Evolutionary conservation across 345 rosid species (phyloP), one percentile per base, ranked within the genome.

Genomic region (Acer yangbiense): DNA sequence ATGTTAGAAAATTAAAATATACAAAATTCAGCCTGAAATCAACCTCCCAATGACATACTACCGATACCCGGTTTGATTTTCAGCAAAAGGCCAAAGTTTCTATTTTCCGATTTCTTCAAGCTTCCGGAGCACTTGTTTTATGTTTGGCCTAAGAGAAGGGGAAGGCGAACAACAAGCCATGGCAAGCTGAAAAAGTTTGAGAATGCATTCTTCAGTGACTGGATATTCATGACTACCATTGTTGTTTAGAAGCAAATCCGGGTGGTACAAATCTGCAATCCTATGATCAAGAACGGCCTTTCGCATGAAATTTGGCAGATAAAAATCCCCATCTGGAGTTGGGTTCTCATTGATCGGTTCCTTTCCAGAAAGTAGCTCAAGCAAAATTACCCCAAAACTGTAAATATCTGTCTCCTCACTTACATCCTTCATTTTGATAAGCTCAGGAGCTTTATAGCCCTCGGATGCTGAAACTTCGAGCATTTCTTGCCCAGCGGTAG

Each of bases 371-470:
- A 95, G 80, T 55, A 95, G 50, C 85, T 95, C 97, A 32, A 95
- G 97, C 79, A 95, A 85, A 54, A 91, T 86, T 50, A 95, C 84
- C 35, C 99, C 99, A 6, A 92, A 86, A 82, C 92, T 85, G 82
- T 89, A 95, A 50, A 91, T 83, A 81, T 95, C 99, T 72, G 90
- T 87, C 82, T 82, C 90, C 74, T 78, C 87, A 23, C 83, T 88
- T 21, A 82, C 96, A 79, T 93, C 97, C 71, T 83, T 92, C 92
- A 93, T 86, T 77, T 95, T 93, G 76, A 91, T 88, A 27, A 95
- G 89, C 87, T 95, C 98, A n/a, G 98, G 97, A 50, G 99, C 93
- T 83, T 89, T 95, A 78, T 95, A 95, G 21, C 99, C 99, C 83
- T 89, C 87, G 17, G 87, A 87, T 18, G 93, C 91, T 7, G 86